Percentiles rank a stretch among this genome's conserved stretches.
These are phyloP conservation scores for Acanthamoeba polyphaga DNA, from an alignment of 208 protist genomes.

Conservation along the genomic window DNA sequence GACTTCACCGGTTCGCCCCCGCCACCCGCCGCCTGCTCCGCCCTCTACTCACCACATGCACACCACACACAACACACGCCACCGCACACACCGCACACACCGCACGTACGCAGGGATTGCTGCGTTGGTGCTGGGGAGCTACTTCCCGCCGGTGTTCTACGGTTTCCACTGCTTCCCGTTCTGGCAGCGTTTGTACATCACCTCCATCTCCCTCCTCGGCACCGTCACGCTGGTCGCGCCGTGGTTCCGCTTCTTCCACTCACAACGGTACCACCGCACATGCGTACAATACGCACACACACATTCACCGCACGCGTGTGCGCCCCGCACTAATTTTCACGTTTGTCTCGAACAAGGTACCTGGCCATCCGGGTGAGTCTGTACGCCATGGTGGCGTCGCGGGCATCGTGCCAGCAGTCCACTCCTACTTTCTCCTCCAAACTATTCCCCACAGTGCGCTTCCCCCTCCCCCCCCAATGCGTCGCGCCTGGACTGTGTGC, in stretches of 20 bases:
- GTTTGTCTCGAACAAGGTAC: not conserved
- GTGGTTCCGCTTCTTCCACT: slow-evolving; percentile 54
- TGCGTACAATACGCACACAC: not conserved
- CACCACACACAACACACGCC: no score
- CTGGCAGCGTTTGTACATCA: slow-evolving; percentile 36
- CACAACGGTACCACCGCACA: not conserved
- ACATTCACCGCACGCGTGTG: not conserved
- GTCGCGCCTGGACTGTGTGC: not conserved
- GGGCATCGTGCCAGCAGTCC: not conserved
- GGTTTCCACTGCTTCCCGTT: slow-evolving; percentile 49
- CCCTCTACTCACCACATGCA: no score
- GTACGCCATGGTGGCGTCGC: slow-evolving; percentile 32
- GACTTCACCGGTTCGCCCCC: slow-evolving; percentile 3
- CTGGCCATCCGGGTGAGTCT: not conserved
- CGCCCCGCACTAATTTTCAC: no score
- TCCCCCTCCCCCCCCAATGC: not conserved
- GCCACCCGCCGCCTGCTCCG: no score
- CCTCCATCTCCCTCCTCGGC: slow-evolving; percentile 14
- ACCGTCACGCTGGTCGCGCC: slow-evolving; percentile 28
- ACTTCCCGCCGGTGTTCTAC: slow-evolving; percentile 43
- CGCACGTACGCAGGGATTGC: not conserved
- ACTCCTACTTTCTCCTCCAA: slow-evolving; percentile 7
- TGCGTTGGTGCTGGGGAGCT: slow-evolving; percentile 28
- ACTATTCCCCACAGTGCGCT: not conserved
- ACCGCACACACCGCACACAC: not conserved